Conservation (phyloP, 371 early-diverging fungal species). For the Mucor ambiguus region DNA sequence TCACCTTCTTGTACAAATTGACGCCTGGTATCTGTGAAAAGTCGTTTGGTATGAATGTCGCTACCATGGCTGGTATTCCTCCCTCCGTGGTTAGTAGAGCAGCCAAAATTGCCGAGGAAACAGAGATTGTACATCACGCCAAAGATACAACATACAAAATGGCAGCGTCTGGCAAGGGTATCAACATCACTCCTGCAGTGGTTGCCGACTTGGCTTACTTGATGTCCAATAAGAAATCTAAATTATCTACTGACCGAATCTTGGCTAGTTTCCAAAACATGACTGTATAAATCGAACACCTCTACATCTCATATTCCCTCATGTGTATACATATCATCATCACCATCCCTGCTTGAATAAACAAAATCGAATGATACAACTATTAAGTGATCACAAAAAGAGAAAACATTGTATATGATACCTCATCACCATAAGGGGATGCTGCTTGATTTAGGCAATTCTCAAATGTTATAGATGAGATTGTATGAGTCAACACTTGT, state of each 20-base stretch:
- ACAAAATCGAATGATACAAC: neutral
- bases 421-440: slow-evolving; percentile 5
- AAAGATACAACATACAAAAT: slow-evolving; percentile 39
- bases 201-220: slow-evolving; percentile 22
- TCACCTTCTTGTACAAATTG: slow-evolving; percentile 98
- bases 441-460: neutral
- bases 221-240: neutral
- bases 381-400: neutral
- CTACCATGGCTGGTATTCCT: slow-evolving; percentile 96
- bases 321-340: neutral
- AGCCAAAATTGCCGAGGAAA: slow-evolving; percentile 67
- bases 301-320: neutral
- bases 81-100: slow-evolving; percentile 62
- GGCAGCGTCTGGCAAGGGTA: neutral
- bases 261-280: slow-evolving; percentile 17
- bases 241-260: slow-evolving; percentile 6
- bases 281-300: neutral
- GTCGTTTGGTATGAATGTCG: slow-evolving; percentile 91
- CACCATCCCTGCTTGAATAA: neutral
- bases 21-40: slow-evolving; percentile 81
- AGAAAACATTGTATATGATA: neutral
- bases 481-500: neutral
- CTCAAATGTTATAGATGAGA: slow-evolving; percentile 6
- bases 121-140: slow-evolving; percentile 58
- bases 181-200: slow-evolving; percentile 18